Evolutionary conservation across 495 filamentous ascomycete genomes (phyloP), one percentile per base, ranked within the genome.

Genomic region (Coniosporium apollinis): DNA sequence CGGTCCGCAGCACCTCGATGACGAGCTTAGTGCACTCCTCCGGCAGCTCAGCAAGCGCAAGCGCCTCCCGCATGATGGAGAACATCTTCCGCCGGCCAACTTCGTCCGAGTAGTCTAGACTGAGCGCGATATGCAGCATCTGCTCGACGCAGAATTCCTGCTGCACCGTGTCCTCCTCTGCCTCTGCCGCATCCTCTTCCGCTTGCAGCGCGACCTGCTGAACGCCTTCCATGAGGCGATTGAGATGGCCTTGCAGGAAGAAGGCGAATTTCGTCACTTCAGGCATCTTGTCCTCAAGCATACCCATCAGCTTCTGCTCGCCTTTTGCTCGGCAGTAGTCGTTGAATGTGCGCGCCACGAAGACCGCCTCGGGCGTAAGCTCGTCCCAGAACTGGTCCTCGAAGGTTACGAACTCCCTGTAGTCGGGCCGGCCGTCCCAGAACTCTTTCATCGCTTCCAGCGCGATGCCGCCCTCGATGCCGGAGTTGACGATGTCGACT

Each of bases 21-120:
- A 76, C 74, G 20, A 99, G 76, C 49, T 82, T 86, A 2, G 91
- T 96, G 28, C 78, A 78, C 51, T 92, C 83, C 44, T 96, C 83
- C 3, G 91, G 83, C 6, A 99, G 65, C 41, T 93, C 82, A 15
- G 87, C 70, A 22, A 87, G 72, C 2, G 83, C 79, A 22, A 99
- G 59, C 2, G 75, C 74, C 54, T 94, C 84, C 30, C 89, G 67
- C 19, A 96, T 61, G 10, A 94, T 67, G 20, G 78, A 66, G 52
- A 89, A 94, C 83, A 96, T 96, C 67, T 86, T 89, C 33, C 91
- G 67, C 30, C 89, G 68, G 22, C 89, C 89, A 43, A 89, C 78
- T 57, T 99, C 89, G 51, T 99, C 89, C 19, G 79, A 80, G 57
- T 94, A 96, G 47, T 99, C 89, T 20, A 94, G 60, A 8, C 81